Base-by-base conservation (phyloP, 78 protist species). In the Dictyostelium purpureum region DNA sequence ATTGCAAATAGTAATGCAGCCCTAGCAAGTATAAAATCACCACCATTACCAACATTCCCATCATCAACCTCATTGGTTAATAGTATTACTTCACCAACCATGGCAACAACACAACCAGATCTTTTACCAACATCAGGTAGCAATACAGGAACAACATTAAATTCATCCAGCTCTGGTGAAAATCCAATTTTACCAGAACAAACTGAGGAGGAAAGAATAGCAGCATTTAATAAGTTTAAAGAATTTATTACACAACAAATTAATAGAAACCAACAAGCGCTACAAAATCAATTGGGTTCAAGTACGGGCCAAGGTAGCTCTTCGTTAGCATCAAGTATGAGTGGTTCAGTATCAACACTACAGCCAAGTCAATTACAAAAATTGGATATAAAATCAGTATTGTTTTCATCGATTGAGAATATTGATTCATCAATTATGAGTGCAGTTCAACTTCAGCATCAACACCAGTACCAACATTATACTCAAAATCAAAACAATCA, bases 171-270 rank as follows among this genome's bases (percentile, higher is more conserved):
- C 7, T 21, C 47, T 77, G 51, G 85, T 65, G 75, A 65, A 37
- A 65, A 43, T 31, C 21, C 9, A 31, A 10, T 26, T n/a, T 24
- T n/a, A 28, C 70, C 71, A 33, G 91, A 83, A 45, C 91, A 83
- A 6, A 59, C 79, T n/a, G 91, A 83, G 33, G 91, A 83, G 10
- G 91, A 83, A 37, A 38, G 81, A 56, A 56, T 83, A 7, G 40
- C 79, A 6, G 51, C 91, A 7, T 83, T 83, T 45, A 70, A 31
- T 3, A 83, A 83, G 1, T 83, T 83, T 43, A 83, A 73, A 45
- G 91, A 83, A 47, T 83, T 43, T 73, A 21, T 83, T 7, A 83
- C 70, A 49, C 73, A 80, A 38, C 77, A 71, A 54, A 83, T 83
- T 7, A 12, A 67, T 14, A 83, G 78, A 57, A 83, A 83, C 43